Conservation (phyloP, 208 protist genomes). For the Leishmania martiniquensis region DNA sequence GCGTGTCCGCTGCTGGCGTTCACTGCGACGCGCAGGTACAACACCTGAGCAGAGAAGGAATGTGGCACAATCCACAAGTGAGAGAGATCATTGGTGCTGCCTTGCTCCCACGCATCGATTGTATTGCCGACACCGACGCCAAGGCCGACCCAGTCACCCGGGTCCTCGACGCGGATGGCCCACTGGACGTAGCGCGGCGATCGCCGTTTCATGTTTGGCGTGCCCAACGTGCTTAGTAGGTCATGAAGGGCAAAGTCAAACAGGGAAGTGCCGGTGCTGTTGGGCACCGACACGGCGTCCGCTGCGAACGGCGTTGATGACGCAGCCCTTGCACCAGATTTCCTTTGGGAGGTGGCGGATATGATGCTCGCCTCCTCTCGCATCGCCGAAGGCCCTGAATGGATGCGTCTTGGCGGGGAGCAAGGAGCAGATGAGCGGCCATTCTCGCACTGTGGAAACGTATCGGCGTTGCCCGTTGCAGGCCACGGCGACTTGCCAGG, state of each 20-base stretch:
- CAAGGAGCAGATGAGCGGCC: too few species aligned
- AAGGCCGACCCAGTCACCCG: constrained; percentile 87
- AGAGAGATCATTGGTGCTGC: constrained; percentile 65
- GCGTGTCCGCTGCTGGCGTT: constrained; percentile 58
- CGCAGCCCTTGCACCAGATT: constrained; percentile 1
- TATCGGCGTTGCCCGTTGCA: background rate
- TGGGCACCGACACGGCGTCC: constrained; percentile 48
- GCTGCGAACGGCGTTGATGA: constrained; percentile 15
- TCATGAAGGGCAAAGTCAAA: constrained; percentile 73
- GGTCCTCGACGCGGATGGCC: constrained; percentile 71
- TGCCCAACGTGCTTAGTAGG: constrained; percentile 39
- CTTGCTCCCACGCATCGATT: constrained; percentile 56
- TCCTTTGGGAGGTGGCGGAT: constrained; percentile 3
- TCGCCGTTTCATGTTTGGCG: constrained; percentile 21
- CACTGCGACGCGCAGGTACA: constrained; percentile 63
- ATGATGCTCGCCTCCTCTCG: constrained; percentile 9
- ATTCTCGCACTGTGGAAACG: background rate
- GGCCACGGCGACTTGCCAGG: background rate
- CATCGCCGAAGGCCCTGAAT: background rate
- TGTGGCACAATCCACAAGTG: constrained; percentile 85
- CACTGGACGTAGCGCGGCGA: constrained; percentile 52
- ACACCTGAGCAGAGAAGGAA: constrained; percentile 30
- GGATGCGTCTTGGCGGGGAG: too few species aligned
- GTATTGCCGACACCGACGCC: constrained; percentile 82
- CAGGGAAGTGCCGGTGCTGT: constrained; percentile 72